Evolutionary conservation across 352 stramenopile species (phyloP).

Genomic region (Achlya hypogyna): DNA sequence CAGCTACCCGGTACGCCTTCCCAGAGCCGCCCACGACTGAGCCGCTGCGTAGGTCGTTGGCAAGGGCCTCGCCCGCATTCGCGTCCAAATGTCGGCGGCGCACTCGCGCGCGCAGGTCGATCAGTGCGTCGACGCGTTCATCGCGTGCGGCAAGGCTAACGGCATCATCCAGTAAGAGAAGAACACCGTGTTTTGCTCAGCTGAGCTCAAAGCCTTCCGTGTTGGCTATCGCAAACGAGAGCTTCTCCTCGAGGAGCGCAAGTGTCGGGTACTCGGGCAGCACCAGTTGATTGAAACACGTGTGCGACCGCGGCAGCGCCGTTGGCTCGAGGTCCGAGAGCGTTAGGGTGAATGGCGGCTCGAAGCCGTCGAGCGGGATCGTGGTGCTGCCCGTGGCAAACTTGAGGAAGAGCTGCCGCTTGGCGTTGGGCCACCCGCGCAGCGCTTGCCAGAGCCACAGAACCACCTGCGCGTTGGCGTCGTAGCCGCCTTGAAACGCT

Average conservation of each 20-base stretch:
- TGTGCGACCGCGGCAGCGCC: constrained; percentile 67
- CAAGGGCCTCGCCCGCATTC: constrained; percentile 86
- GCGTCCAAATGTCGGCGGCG: constrained; percentile 86
- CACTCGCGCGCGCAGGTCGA: constrained; percentile 33
- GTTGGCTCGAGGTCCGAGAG: constrained; percentile 60
- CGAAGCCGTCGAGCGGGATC: constrained; percentile 75
- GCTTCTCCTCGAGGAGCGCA: constrained; percentile 52
- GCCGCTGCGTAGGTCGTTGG: constrained; percentile 62
- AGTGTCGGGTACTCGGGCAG: constrained; percentile 69
- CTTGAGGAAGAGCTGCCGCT: constrained; percentile 60
- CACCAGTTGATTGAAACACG: constrained; percentile 86
- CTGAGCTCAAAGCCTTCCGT: constrained; percentile 74
- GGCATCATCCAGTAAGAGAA: constrained; percentile 9
- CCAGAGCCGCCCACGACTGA: neutral
- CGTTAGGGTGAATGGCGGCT: constrained; percentile 79
- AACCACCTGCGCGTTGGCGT: constrained; percentile 58
- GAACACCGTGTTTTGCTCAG: constrained; percentile 21
- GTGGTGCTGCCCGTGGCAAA: constrained; percentile 81
- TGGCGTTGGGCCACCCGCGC: constrained; percentile 48
- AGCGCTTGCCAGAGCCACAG: constrained; percentile 82
- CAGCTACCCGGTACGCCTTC: constrained; percentile 82
- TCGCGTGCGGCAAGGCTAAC: constrained; percentile 45
- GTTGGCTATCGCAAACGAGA: constrained; percentile 72
- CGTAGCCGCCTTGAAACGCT: constrained; percentile 77
- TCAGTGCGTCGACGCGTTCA: constrained; percentile 82